A percentile compares a stretch with the other conserved stretches of the same genome.
Evolutionary conservation across 352 stramenopile species (phyloP).

Genomic region (Pythium volutum): DNA sequence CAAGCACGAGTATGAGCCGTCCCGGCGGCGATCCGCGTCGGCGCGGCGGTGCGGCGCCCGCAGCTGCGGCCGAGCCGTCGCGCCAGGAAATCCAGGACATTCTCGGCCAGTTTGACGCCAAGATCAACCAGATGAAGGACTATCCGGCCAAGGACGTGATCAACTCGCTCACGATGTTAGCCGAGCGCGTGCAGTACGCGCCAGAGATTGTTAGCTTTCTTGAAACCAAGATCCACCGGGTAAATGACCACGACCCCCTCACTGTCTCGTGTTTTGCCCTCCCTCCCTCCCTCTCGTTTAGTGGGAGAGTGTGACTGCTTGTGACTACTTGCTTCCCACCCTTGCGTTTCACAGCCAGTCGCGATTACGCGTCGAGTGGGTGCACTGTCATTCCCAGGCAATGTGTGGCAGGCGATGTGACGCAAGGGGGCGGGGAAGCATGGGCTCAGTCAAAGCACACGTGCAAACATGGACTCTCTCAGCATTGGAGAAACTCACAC

Average conservation of each 20-base stretch:
- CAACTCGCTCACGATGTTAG: slow-evolving; percentile 86
- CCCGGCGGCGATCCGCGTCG: slow-evolving; percentile 10
- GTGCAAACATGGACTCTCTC: no score
- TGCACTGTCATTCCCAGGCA: neutral
- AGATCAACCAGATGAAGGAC: slow-evolving; percentile 85
- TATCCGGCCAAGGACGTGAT: slow-evolving; percentile 89
- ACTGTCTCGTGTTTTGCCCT: slow-evolving; percentile 3
- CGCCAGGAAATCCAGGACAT: slow-evolving; percentile 53
- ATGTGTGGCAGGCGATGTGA: slow-evolving; percentile 1
- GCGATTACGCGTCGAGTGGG: neutral
- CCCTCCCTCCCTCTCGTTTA: neutral
- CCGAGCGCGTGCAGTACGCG: slow-evolving; percentile 68
- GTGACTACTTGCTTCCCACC: neutral
- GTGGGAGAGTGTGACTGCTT: slow-evolving; percentile 5
- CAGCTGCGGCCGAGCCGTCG: slow-evolving; percentile 11
- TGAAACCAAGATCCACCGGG: slow-evolving; percentile 87
- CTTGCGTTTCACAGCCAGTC: neutral
- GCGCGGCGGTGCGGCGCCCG: neutral
- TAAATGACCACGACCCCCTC: slow-evolving; percentile 32
- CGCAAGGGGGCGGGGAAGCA: neutral
- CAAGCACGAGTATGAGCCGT: neutral
- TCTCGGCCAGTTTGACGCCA: slow-evolving; percentile 72
- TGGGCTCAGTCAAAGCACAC: neutral
- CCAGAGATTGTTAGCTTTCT: slow-evolving; percentile 86
- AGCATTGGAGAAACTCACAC: neutral